Base-by-base conservation (phyloP, 805 yeast species). In the Metschnikowia cerradonensis region DNA sequence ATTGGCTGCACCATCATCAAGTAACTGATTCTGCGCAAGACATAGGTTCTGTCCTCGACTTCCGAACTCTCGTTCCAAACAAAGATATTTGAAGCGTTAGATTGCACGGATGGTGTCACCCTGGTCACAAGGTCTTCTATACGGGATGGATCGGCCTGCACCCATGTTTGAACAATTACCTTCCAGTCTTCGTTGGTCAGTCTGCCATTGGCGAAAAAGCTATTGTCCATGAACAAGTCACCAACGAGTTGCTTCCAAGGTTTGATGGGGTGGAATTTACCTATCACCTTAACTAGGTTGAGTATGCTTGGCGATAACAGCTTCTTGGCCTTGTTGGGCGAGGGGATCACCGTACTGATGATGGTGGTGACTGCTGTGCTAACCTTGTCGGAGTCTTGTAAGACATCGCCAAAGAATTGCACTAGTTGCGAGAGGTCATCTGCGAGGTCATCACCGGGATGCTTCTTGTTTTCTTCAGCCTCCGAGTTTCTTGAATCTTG, bases 61-160 rank as follows among this genome's bases (percentile, higher is more conserved):
- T 87, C 94, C 14, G 84, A 79, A 36, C 57, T 62, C 50, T 86
- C 90, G 53, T 82, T 84, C 83, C 91, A 85, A 35, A 79, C 83
- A 67, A 88, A 89, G 4, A 87, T 71, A 19, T 84, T 82, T 2
- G 86, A 68, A 6, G 80, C 74, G 20, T 82, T 71, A 3, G 84
- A 78, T 48, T 76, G 75, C 30, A 60, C 53, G 0, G 67, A 52
- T 2, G 74, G 69, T 1, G 70, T 62, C 8, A 71, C 57, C 50
- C 68, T 56, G 35, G 64, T 34, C 35, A 80, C 59, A 41, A 82
- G 65, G 13, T 86, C 92, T 1, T 62, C 59, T 48, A 86, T 61
- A 42, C 79, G 80, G 3, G 83, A 90, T 37, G 79, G 78, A 51
- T 86, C 94, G 14, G 70, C 76, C 6, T 71, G 67, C 3, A 84